These are phyloP conservation scores for Medicago lupulina DNA, from an alignment of 306 rosid species.

Conservation along the genomic window DNA sequence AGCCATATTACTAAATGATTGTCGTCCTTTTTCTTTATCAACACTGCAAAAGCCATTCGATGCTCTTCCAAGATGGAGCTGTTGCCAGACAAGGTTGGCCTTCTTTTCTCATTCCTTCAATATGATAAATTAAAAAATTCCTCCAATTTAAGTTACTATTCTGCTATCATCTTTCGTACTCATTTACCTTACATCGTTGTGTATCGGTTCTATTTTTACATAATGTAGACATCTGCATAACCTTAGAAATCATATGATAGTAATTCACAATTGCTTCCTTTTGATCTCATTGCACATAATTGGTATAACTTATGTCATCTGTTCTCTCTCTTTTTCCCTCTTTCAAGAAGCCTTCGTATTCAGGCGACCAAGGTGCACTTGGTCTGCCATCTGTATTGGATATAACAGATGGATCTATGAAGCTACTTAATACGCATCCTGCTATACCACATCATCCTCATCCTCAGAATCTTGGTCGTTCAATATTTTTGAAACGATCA, in stretches of 20 bases:
- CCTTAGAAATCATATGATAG: constrained; percentile 11
- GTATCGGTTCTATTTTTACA: background rate
- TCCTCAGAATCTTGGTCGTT: constrained; percentile 72
- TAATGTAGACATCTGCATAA: constrained; percentile 22
- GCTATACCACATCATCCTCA: constrained; percentile 63
- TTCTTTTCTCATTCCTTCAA: constrained; percentile 35
- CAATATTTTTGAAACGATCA: constrained; percentile 76
- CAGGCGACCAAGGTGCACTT: constrained; percentile 54
- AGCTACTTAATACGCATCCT: constrained; percentile 55
- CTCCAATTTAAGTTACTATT: constrained; percentile 6
- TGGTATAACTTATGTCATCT: background rate
- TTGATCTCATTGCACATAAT: constrained; percentile 25
- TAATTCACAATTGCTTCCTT: constrained; percentile 18
- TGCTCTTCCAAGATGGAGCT: constrained; percentile 76
- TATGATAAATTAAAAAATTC: background rate
- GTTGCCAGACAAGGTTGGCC: constrained; percentile 81
- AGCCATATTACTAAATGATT: constrained; percentile 26
- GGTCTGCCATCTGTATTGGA: constrained; percentile 56
- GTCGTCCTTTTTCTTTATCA: constrained; percentile 23
- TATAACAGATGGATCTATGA: constrained; percentile 58
- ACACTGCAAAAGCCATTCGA: constrained; percentile 64
- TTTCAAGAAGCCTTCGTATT: constrained; percentile 58
- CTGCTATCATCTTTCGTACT: constrained; percentile 2
- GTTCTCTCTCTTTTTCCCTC: background rate
- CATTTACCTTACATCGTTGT: constrained; percentile 14